Evolutionary conservation across 2,329 filamentous ascomycete species (phyloP), one percentile per base, ranked within the genome.

Genomic region (Neofusicoccum ribis): DNA sequence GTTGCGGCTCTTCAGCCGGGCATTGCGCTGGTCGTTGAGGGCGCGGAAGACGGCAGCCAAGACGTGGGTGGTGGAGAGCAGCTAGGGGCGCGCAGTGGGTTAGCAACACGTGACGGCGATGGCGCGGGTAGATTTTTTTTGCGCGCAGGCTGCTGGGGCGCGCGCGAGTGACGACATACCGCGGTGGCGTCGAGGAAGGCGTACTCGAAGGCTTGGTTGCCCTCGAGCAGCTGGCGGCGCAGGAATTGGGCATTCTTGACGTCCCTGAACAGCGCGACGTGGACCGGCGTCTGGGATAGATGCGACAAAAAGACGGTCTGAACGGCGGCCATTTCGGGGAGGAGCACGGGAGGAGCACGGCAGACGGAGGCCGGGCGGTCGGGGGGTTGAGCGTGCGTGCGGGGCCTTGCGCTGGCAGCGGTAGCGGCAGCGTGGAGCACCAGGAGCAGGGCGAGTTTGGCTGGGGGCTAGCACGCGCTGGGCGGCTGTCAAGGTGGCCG

Each of bases 171-270:
- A 49, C 43, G 37, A 66, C 73, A 64, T 83, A 93, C 89, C 76
- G 91, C 86, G 51, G 86, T 88, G 20, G 93, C 93, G 79, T 99
- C 94, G 52, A 99, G 86, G 70, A 99, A 91, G 39, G 93, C 93
- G 82, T 98, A 98, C 78, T 98, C 93, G 72, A 93, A 98, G 8
- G 89, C 89, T 11, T 86, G 74, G 74, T 98, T 97, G 61, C 91
- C 91, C 5, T 87, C 85, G n/a, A 98, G 83, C 5, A 99, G 86
- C 79, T 97, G 93, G 70, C 89, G 83, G 61, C 93, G 89, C 49
- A 99, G 83, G 73, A 90, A 93, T 0, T 85, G 79, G 11, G 92
- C 86, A 76, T 99, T 99, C 67, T 85, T 76, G 65, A 98, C 86
- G 75, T 91, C 81, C 23, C 82, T 85, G 81, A 95, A 97, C 37